Evolutionary conservation across 2,329 filamentous ascomycete species (phyloP), one percentile per base, ranked within the genome.

Genomic region (Karstenula rhodostoma): DNA sequence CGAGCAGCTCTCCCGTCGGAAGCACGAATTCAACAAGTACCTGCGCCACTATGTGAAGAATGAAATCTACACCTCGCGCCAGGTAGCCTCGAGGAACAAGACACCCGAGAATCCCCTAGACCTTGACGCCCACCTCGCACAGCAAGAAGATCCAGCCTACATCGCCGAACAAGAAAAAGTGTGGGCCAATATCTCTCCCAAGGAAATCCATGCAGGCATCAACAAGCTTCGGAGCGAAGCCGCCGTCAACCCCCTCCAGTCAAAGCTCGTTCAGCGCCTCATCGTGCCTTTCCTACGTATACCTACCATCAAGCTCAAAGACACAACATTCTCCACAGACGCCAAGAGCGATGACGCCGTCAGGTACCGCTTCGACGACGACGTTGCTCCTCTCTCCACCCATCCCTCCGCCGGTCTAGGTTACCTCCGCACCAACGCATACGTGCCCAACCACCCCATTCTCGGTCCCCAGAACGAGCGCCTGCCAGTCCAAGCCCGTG

Each of bases 381-480:
- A 83, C 70, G 73, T 71, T 67, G 63, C 74, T 64, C 62, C 80
- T 62, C 85, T 86, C 1, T 84, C 83, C 59, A 90, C 88, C 8
- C 88, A 90, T 74, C 88, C 88, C 2, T 88, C 86, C 4, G 88
- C 86, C 4, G 88, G 88, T 63, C 79, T 90, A 5, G 84, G 85
- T 15, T 90, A 90, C 71, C 77, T 85, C 3, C 83, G 86, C 51
- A 85, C 84, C 13, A 80, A 82, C 57, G 79, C 84, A 23, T 79
- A 84, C 68, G 76, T 87, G 47, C 78, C 82, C 66, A 90, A 89
- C 69, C 86, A 89, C 70, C 85, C 87, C 2, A 72, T 84, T 32
- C 84, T 85, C 66, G 88, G 88, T 4, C 88, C 88, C 10, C 87
- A 88, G 68, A 75, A 76, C 2, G 69, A 78, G 29, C 79, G 79